Conservation (phyloP, 202 grass and related monocot species). For the Panicum hallii region DNA sequence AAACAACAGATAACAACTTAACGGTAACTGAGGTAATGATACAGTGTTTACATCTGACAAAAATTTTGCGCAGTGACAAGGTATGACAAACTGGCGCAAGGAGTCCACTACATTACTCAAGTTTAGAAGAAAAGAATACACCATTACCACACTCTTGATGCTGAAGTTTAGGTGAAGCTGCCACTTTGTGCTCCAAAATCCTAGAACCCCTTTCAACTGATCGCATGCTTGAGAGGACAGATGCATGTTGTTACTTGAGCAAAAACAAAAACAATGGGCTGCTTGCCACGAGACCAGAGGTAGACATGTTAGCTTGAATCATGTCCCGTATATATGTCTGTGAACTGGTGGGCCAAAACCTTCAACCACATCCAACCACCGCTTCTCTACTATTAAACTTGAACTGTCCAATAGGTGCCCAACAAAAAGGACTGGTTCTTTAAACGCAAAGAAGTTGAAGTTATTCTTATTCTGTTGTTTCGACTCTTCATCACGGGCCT, state of each 20-base stretch:
- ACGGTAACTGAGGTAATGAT: constrained; percentile 23
- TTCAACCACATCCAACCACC: constrained; percentile 83
- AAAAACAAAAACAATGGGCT: constrained; percentile 28
- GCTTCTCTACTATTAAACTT: constrained; percentile 83
- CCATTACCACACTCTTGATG: not conserved
- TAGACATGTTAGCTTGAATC: constrained; percentile 9
- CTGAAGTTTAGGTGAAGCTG: constrained; percentile 5
- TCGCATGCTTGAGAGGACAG: constrained; percentile 2
- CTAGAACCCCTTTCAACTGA: constrained; percentile 2
- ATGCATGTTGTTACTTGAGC: constrained; percentile 5
- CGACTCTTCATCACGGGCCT: constrained; percentile 54
- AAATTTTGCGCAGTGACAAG: constrained; percentile 40
- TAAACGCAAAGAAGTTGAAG: constrained; percentile 74
- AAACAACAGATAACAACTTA: constrained; percentile 35
- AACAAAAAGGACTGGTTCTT: constrained; percentile 76
- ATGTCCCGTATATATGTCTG: constrained; percentile 87
- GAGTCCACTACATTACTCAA: constrained; percentile 33
- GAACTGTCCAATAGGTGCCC: constrained; percentile 78
- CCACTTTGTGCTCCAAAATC: constrained; percentile 32
- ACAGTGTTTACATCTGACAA: constrained; percentile 65
- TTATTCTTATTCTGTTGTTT: constrained; percentile 58
- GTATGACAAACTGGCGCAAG: constrained; percentile 45
- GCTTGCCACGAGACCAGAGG: constrained; percentile 13
- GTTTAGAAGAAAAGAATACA: constrained; percentile 31
- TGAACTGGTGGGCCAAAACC: constrained; percentile 75